Conservation (phyloP, 805 yeast genomes). For the Teunomyces pallodes region DNA sequence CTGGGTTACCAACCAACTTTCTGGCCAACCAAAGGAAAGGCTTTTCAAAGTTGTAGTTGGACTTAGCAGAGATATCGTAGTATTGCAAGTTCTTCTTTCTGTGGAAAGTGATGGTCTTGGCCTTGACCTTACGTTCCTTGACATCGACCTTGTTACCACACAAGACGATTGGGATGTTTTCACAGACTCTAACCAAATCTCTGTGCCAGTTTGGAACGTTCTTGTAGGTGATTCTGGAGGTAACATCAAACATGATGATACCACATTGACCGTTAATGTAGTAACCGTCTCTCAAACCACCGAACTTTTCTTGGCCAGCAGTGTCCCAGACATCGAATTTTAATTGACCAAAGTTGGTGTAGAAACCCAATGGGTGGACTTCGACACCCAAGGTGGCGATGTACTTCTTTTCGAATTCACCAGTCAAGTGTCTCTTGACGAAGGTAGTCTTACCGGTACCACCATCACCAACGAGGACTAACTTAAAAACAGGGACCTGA, state of each 20-base stretch:
- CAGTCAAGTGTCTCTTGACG: conserved; percentile 98
- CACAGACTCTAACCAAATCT: conserved; percentile 99
- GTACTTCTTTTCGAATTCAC: conserved; percentile 98
- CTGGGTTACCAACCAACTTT: conserved; percentile 97
- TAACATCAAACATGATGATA: conserved; percentile 99
- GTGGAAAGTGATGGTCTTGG: conserved; percentile 99
- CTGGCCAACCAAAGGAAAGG: conserved; percentile 99
- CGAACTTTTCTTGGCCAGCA: conserved; percentile 99
- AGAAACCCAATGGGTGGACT: conserved; percentile 97
- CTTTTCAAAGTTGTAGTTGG: conserved; percentile 99
- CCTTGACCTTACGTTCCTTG: conserved; percentile 99
- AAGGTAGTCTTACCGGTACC: conserved; percentile 99
- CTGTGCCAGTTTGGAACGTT: conserved; percentile 99
- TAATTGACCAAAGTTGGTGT: conserved; percentile 98
- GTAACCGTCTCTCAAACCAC: conserved; percentile 99
- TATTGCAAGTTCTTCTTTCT: conserved; percentile 99
- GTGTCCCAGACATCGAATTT: conserved; percentile 99
- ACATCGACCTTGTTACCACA: conserved; percentile 99
- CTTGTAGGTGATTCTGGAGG: conserved; percentile 98
- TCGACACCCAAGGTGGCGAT: conserved; percentile 99
- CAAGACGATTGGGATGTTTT: conserved; percentile 97
- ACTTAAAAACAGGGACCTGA: conserved; percentile 94
- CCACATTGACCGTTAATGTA: conserved; percentile 99
- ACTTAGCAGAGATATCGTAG: conserved; percentile 99
- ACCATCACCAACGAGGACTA: conserved; percentile 99